phyloP scores from a whole-genome alignment of 2,329 filamentous ascomycete species.

The Orbilia javanica region DNA sequence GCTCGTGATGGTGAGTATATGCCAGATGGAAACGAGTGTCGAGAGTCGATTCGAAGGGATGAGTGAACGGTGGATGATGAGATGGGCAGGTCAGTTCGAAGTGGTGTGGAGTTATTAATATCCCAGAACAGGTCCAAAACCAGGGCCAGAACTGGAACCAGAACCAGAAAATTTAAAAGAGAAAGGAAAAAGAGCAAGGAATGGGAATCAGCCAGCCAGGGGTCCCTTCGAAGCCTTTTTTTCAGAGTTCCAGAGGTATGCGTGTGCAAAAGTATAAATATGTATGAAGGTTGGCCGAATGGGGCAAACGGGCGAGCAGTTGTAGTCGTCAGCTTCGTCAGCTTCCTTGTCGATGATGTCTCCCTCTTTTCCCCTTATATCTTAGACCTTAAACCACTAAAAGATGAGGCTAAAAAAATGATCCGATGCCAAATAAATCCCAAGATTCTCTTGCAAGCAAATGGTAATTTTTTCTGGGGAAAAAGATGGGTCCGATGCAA shows the following conservation, averaged over 20 bases:
- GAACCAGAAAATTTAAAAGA: too few species aligned
- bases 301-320: not conserved
- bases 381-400: too few species aligned
- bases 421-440: not conserved
- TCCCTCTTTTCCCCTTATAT: too few species aligned
- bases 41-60: too few species aligned
- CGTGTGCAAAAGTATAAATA: too few species aligned
- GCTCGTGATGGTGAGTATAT: not conserved
- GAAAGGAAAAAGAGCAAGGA: not conserved
- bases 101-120: slow-evolving; percentile 12
- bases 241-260: not conserved
- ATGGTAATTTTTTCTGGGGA: not conserved
- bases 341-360: not conserved
- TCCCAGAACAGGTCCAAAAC: not conserved
- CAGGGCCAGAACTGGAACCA: too few species aligned
- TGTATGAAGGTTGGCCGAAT: not conserved
- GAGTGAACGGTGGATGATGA: not conserved
- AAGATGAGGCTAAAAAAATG: too few species aligned
- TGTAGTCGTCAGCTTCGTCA: not conserved
- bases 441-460: not conserved
- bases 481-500: not conserved
- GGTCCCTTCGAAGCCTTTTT: not conserved
- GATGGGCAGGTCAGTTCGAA: not conserved
- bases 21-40: not conserved
- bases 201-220: too few species aligned